Evolutionary conservation across 768 basidiomycete species (phyloP), one percentile per base, ranked within the genome.

Genomic region (Pleurotus tuoliensis): DNA sequence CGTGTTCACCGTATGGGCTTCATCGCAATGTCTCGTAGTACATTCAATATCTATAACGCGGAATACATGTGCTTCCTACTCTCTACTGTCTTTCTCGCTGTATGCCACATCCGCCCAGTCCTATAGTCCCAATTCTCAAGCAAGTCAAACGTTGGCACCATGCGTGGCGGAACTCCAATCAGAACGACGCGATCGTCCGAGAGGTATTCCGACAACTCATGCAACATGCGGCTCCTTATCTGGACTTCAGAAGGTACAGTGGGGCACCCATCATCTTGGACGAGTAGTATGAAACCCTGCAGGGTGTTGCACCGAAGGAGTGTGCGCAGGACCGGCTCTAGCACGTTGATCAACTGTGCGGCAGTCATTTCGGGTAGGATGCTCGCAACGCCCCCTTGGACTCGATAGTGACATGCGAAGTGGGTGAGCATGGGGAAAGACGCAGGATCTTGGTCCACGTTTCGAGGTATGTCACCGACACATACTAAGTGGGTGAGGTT

Each of bases 21-120:
- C 73, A 79, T 80, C 87, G 90, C 90, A 92, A 91, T 90, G 90
- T 91, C 87, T 83, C 81, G 89, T 90, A 84, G 88, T 88, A 92
- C 86, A 92, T 71, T 62, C 58, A 25, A 18, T 15, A 38, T n/a
- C 40, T 24, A 46, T 24, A 54, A n/a, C 52, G 51, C 46, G 27
- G 48, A 46, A 44, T 43, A 58, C 38, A 43, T 30, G n/a, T 13
- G 39, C 18, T 53, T 41, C 24, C 39, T 16, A 53, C 18, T 37
- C 22, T 41, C n/a, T 20, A 0, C 51, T 18, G 5, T 20, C 27
- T 12, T 53, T 11, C 24, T n/a, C 25, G 51, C 51, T 16, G 7
- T 24, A 9, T 27, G 16, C 51, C 51, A 53, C 18, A 34, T 39
- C 2, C 18, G n/a, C 3, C 51, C 51, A 4, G 39, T 15, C 24